phyloP scores from a whole-genome alignment of 495 filamentous ascomycete genomes.

The Paragyromitra xinjiangensis region DNA sequence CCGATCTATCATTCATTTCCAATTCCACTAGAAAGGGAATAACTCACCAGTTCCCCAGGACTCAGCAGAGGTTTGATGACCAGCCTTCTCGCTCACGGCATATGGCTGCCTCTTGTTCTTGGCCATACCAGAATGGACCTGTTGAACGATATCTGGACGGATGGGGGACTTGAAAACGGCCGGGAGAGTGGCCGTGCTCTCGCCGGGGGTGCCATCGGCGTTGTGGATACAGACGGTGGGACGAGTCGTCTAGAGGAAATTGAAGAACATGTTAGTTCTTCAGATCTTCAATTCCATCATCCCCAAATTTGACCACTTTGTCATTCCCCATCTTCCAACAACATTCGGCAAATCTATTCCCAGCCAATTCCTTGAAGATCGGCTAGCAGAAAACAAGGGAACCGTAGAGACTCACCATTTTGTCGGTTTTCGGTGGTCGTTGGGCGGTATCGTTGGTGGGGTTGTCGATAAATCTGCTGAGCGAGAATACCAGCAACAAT shows the following conservation, averaged over 20 bases:
- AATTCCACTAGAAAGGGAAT: conserved; percentile 25
- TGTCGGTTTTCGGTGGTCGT: conserved; percentile 35
- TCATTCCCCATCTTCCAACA: not conserved
- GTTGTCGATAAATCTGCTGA: conserved; percentile 36
- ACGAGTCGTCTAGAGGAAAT: conserved; percentile 78
- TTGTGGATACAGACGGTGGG: conserved; percentile 94
- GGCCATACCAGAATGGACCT: conserved; percentile 97
- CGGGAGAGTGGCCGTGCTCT: conserved; percentile 86
- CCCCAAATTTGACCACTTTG: not conserved
- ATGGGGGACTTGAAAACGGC: conserved; percentile 95
- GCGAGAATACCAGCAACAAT: conserved; percentile 35
- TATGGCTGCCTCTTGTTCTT: conserved; percentile 99
- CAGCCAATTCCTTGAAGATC: not conserved
- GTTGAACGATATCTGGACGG: conserved; percentile 98
- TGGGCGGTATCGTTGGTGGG: conserved; percentile 43
- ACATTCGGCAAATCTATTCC: not conserved
- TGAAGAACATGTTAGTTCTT: conserved; percentile 22
- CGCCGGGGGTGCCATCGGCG: conserved; percentile 89
- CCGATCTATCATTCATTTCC: not conserved
- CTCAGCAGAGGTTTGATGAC: conserved; percentile 99
- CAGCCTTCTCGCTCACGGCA: conserved; percentile 99
- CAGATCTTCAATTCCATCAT: conserved; percentile 7
- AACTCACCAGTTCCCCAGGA: conserved; percentile 99
- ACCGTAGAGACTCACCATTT: conserved; percentile 48
- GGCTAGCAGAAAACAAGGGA: not conserved